Evolutionary conservation across 148 eudicot species (phyloP).

Genomic region (Vaccinium myrtillus): DNA sequence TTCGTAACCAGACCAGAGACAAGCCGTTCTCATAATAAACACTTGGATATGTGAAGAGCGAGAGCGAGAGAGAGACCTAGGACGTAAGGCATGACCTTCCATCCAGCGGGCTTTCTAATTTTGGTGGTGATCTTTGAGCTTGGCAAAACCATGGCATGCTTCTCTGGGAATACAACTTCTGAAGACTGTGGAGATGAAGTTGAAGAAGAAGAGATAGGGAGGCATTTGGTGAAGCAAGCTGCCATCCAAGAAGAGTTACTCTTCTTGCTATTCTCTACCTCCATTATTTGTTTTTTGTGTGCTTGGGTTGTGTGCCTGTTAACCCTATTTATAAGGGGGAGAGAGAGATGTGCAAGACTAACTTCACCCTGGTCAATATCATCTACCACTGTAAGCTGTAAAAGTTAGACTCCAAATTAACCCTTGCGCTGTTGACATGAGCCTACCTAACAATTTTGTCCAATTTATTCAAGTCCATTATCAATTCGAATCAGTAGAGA

Average conservation of each 20-base stretch:
- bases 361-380: too few relatives aligned
- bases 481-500: too few relatives aligned
- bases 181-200: background rate
- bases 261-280: slow-evolving; percentile 8
- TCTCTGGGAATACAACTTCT: background rate
- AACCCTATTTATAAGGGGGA: background rate
- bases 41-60: background rate
- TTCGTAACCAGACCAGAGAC: background rate
- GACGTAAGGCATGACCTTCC: slow-evolving; percentile 67
- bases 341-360: too few relatives aligned
- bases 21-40: background rate
- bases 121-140: background rate
- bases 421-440: too few relatives aligned
- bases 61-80: slow-evolving; percentile 33
- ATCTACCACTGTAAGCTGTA: too few relatives aligned
- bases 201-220: slow-evolving; percentile 16
- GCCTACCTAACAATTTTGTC: too few relatives aligned
- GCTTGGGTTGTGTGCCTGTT: background rate
- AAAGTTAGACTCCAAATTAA: too few relatives aligned
- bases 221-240: slow-evolving; percentile 12
- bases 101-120: slow-evolving; percentile 53
- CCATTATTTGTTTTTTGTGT: background rate
- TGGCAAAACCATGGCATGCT: background rate
- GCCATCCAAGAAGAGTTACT: slow-evolving; percentile 12
- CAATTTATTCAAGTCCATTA: too few relatives aligned